phyloP scores from a whole-genome alignment of 2,329 filamentous ascomycete species.

The Fusarium sp. region DNA sequence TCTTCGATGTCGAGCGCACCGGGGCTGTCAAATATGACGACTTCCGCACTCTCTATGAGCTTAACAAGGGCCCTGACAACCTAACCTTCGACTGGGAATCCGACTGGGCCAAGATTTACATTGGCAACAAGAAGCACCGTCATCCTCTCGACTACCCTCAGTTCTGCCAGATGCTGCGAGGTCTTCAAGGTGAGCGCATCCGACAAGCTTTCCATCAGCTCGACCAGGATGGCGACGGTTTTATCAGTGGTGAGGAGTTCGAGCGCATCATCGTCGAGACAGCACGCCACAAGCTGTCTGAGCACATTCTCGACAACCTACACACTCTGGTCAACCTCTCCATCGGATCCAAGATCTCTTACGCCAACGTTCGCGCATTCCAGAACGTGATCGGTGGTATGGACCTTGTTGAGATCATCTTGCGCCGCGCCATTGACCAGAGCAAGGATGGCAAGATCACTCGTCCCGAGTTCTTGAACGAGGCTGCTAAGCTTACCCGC shows the following conservation, averaged over 20 bases:
- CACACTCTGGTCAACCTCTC: conserved; percentile 96
- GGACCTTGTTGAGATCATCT: conserved; percentile 94
- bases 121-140: conserved; percentile 85
- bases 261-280: conserved; percentile 96
- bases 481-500: conserved; percentile 88
- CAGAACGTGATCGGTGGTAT: conserved; percentile 98
- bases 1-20: conserved; percentile 88
- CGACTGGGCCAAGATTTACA: conserved; percentile 95
- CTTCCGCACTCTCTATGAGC: conserved; percentile 85
- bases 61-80: conserved; percentile 85
- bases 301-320: conserved; percentile 92
- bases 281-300: conserved; percentile 93
- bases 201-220: conserved; percentile 93
- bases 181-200: conserved; percentile 94
- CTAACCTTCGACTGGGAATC: conserved; percentile 98
- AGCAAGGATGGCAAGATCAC: conserved; percentile 93
- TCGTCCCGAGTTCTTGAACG: conserved; percentile 91
- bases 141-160: conserved; percentile 95
- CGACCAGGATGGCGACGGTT: conserved; percentile 91
- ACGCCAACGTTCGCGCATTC: conserved; percentile 96
- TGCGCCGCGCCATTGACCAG: conserved; percentile 86
- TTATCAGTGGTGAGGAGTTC: conserved; percentile 95
- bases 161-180: conserved; percentile 97
- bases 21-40: conserved; percentile 91
- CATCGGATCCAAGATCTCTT: conserved; percentile 90